Evolutionary conservation across 352 stramenopile genomes (phyloP), one percentile per base, ranked within the genome.

Genomic region (Phytopythium litorale): DNA sequence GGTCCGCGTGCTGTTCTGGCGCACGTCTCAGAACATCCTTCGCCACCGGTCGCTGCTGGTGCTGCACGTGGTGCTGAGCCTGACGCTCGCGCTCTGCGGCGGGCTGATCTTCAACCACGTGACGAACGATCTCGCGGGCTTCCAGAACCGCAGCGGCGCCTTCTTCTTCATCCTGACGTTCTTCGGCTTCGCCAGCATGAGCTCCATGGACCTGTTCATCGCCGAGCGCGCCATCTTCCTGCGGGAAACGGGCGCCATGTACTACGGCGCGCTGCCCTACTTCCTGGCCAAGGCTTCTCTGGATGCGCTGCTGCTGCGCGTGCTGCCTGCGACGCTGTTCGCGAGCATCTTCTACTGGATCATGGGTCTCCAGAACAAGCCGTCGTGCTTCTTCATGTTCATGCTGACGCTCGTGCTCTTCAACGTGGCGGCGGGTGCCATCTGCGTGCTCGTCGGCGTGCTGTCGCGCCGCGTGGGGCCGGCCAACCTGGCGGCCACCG

Each of bases 111-210:
- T 94, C 67, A 87, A 89, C 55, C 72, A 91, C 59, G 82, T 94
- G 52, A 86, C 84, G 32, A 86, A 90, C 54, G 83, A 94, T 49
- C 74, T 94, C 19, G 85, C 85, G 37, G 85, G 85, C 2, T 94
- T 94, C 64, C 85, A 92, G 60, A 94, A 94, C 59, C 83, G 85
- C 58, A 92, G 79, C 54, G 85, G 83, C 37, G 83, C 85, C 21
- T 94, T 94, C 59, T 91, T 87, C 73, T 94, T 94, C 56, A 88
- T 91, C 50, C 67, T 94, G 60, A 94, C 83, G 16, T 92, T 94
- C 55, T 94, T 94, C 54, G 85, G 81, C 30, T 94, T 94, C 64
- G 79, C 81, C 0, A 92, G 79, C 54, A 81, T 94, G 71, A 92
- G 85, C 62, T 92, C 83, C 1, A 94, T 94, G 85, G 83, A 92